Evolutionary conservation across 805 yeast genomes (phyloP).

Genomic region (Ascoidea tarda): DNA sequence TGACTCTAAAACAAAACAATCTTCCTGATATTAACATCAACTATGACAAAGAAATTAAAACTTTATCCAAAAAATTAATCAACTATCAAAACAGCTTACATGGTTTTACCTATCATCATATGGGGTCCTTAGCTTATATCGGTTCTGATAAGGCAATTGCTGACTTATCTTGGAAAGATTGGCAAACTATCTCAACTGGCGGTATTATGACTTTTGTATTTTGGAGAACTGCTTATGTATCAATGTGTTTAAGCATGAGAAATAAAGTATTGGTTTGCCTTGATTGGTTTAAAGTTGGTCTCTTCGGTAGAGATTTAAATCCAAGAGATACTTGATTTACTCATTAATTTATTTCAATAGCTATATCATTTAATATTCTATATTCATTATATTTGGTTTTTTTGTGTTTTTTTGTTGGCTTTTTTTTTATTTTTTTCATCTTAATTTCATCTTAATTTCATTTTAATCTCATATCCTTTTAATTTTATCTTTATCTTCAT

Average conservation of each 20-base stretch:
- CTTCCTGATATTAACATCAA: slow-evolving; percentile 10
- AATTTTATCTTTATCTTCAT: too few relatives aligned
- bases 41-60: slow-evolving; percentile 29
- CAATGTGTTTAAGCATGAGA: slow-evolving; percentile 83
- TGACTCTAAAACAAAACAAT: slow-evolving; percentile 21
- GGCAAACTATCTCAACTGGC: slow-evolving; percentile 69
- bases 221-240: slow-evolving; percentile 91
- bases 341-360: not conserved
- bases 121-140: slow-evolving; percentile 89
- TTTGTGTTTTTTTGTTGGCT: too few relatives aligned
- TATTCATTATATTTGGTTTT: too few relatives aligned
- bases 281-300: slow-evolving; percentile 80
- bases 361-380: not conserved
- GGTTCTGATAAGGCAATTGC: slow-evolving; percentile 93
- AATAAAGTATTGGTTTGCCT: slow-evolving; percentile 74
- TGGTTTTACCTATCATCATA: slow-evolving; percentile 71
- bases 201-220: slow-evolving; percentile 81
- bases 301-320: slow-evolving; percentile 76
- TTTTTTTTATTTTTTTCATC: not conserved
- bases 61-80: slow-evolving; percentile 25
- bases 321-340: not conserved
- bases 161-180: slow-evolving; percentile 67
- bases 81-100: slow-evolving; percentile 20
- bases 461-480: not conserved
- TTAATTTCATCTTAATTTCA: not conserved